phyloP scores from a whole-genome alignment of 495 filamentous ascomycete genomes.

The Lentithecium fluviatile region DNA sequence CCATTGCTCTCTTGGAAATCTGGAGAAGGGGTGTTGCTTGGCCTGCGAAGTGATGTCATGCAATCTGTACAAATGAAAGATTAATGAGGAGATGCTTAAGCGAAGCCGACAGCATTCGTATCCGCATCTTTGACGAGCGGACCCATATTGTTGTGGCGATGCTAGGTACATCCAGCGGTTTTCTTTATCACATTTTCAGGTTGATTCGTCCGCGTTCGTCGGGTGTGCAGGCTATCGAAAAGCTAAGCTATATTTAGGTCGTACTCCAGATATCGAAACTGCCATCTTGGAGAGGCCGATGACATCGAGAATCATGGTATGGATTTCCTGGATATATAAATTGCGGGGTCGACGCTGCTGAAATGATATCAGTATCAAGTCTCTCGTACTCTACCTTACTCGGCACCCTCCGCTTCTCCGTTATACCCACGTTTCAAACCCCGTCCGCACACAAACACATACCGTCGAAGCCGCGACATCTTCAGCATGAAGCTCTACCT shows the following conservation, averaged over 20 bases:
- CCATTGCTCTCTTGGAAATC: too few species aligned
- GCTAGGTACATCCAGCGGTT: not conserved
- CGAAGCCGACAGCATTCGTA: not conserved
- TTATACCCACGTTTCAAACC: not conserved
- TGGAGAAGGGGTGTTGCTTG: too few species aligned
- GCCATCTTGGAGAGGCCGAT: not conserved
- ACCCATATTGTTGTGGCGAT: not conserved
- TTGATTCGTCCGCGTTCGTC: not conserved
- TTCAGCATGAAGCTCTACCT: slow-evolving; percentile 24
- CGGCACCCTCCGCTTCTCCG: not conserved
- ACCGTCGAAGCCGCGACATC: too few species aligned
- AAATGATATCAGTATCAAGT: not conserved
- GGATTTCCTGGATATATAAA: not conserved
- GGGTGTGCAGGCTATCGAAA: not conserved
- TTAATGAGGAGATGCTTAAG: not conserved
- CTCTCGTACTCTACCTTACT: not conserved
- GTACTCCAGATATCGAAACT: not conserved
- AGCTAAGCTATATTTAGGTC: not conserved
- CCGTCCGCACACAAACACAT: not conserved
- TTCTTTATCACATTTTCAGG: not conserved
- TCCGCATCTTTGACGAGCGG: not conserved
- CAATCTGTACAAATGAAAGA: not conserved
- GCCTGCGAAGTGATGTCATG: slow-evolving; percentile 13
- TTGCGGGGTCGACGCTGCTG: not conserved
- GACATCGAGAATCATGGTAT: not conserved